phyloP scores from a whole-genome alignment of 75 land plant genomes.

The Selaginella moellendorffii region DNA sequence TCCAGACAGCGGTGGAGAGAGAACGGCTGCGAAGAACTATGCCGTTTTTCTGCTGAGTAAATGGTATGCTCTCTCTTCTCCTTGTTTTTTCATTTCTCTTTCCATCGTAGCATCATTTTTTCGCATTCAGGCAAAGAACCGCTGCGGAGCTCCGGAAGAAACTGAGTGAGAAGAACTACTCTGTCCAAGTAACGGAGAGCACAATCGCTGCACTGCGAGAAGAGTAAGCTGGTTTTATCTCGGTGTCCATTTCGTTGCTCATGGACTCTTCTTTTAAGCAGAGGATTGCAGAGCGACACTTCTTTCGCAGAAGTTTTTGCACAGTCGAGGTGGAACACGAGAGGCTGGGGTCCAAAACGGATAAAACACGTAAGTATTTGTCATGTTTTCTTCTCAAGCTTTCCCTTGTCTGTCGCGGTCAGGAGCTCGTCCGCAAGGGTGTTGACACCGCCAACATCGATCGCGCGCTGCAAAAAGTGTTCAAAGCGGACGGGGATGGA shows the following conservation, averaged over 20 bases:
- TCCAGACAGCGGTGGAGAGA: background rate
- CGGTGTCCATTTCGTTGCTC: background rate
- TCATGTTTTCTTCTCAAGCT: background rate
- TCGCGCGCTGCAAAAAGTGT: constrained; percentile 43
- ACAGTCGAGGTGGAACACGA: constrained; percentile 56
- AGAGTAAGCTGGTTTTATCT: constrained; percentile 35
- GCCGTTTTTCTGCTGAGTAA: background rate
- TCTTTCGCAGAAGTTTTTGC: constrained; percentile 64
- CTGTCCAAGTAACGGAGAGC: constrained; percentile 25
- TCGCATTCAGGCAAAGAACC: constrained; percentile 12
- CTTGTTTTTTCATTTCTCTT: background rate
- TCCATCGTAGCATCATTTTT: background rate
- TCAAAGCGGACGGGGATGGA: constrained; percentile 21
- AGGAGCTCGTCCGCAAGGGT: constrained; percentile 59
- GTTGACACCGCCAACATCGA: constrained; percentile 27
- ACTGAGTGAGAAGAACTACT: constrained; percentile 31
- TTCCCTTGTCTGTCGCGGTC: constrained; percentile 3
- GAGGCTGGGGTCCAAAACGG: constrained; percentile 62
- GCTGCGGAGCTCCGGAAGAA: constrained; percentile 52
- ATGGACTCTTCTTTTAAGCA: constrained; percentile 12
- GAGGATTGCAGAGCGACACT: constrained; percentile 64
- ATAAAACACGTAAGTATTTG: constrained; percentile 44
- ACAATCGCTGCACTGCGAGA: constrained; percentile 37
- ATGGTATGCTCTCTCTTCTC: background rate
- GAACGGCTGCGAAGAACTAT: background rate